Percentiles rank a stretch among this genome's conserved stretches.
Evolutionary conservation across 176 grass and related monocot species (phyloP).

Genomic region (Avena insularis): DNA sequence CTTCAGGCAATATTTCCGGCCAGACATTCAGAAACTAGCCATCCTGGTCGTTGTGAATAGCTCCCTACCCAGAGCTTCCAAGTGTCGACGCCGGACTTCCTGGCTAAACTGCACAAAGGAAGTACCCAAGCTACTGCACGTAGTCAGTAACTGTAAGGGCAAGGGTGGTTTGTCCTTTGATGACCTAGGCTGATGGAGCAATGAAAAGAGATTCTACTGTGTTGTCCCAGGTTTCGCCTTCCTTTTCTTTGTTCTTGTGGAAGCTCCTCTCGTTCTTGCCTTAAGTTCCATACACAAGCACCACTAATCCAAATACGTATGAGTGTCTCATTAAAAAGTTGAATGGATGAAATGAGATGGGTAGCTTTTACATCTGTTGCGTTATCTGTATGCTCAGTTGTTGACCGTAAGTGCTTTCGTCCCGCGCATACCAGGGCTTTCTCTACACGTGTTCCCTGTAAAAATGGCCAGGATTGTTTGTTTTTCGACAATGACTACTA

Average conservation of each 20-base stretch:
- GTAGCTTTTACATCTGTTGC: background rate
- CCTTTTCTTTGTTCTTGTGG: too few species aligned
- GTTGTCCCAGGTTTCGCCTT: too few species aligned
- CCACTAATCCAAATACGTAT: background rate
- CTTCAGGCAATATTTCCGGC: background rate
- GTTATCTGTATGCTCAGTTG: background rate
- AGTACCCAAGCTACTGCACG: too few species aligned
- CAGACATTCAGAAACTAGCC: background rate
- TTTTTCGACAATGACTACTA: background rate
- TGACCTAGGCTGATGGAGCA: background rate
- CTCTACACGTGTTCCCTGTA: background rate
- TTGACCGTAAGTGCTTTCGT: background rate
- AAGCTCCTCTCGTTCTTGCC: too few species aligned
- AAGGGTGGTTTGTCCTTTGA: background rate
- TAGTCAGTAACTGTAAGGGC: too few species aligned
- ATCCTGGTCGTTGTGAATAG: background rate
- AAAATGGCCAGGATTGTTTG: background rate
- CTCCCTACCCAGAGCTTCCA: too few species aligned
- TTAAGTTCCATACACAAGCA: background rate
- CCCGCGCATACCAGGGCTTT: background rate
- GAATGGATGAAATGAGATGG: too few species aligned
- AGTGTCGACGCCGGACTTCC: too few species aligned
- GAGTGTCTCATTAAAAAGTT: background rate
- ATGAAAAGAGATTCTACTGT: too few species aligned
- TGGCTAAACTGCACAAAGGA: too few species aligned